Percentiles rank a stretch among this genome's conserved stretches.
These are phyloP conservation scores for Blepharisma japonicum DNA, from an alignment of 73 alveolate genomes.

Conservation along the genomic window DNA sequence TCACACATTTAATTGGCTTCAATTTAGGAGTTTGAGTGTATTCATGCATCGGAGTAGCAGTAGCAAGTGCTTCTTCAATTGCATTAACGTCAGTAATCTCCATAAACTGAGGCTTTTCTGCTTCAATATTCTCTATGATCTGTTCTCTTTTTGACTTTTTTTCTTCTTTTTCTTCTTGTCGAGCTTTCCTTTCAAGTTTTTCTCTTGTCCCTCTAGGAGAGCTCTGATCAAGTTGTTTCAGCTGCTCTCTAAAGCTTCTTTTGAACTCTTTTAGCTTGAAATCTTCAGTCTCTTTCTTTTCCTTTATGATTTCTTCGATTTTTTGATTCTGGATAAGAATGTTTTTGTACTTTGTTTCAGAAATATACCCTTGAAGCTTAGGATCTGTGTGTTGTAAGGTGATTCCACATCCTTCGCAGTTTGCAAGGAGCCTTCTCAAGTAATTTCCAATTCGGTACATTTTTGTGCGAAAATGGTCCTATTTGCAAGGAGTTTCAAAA, in stretches of 20 bases:
- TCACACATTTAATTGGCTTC: slow-evolving; percentile 5
- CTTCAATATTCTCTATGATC: too few species aligned
- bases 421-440: too few species aligned
- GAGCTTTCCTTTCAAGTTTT: background rate
- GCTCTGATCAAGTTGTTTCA: background rate
- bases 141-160: too few species aligned
- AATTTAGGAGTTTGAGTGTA: background rate
- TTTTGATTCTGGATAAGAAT: background rate
- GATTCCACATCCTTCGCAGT: slow-evolving; percentile 51
- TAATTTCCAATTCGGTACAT: too few species aligned
- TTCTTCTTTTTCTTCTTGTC: background rate
- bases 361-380: slow-evolving; percentile 37
- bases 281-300: slow-evolving; percentile 16
- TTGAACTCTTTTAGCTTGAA: slow-evolving; percentile 31
- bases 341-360: slow-evolving; percentile 22
- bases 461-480: too few species aligned
- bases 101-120: background rate
- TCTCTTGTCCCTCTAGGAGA: slow-evolving; percentile 18
- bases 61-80: slow-evolving; percentile 4
- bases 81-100: background rate
- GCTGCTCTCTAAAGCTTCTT: background rate
- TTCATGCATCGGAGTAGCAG: slow-evolving; percentile 7
- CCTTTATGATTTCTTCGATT: background rate
- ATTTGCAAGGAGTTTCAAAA: too few species aligned
- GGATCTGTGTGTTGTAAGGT: slow-evolving; percentile 38